Percentiles rank a stretch among this genome's conserved stretches.
phyloP scores from a whole-genome alignment of 495 filamentous ascomycete species.

The Antarctomyces pellizariae region DNA sequence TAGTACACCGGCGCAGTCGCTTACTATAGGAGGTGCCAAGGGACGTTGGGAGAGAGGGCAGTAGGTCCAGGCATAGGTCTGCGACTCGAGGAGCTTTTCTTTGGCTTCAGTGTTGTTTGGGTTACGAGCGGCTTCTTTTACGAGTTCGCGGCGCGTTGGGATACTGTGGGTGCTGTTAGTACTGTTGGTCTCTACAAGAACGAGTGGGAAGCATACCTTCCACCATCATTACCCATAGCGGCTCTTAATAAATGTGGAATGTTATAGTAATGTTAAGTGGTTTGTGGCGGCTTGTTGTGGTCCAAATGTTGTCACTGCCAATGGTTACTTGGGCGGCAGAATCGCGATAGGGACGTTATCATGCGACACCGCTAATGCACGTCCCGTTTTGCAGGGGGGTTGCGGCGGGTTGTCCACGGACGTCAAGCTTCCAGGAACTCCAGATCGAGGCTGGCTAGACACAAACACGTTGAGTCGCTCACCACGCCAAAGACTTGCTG shows the following conservation, averaged over 20 bases:
- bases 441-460: no score
- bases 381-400: no score
- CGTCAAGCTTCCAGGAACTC: no score
- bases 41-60: constrained; percentile 67
- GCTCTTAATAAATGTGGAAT: background rate
- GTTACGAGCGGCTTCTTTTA: constrained; percentile 61
- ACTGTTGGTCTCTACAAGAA: background rate
- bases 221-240: constrained; percentile 87
- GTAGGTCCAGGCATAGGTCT: constrained; percentile 62
- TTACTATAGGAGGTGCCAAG: constrained; percentile 52
- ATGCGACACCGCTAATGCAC: background rate
- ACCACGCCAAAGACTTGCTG: no score
- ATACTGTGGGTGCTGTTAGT: constrained; percentile 27
- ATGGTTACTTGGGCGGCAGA: background rate
- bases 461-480: no score
- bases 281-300: no score
- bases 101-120: constrained; percentile 79
- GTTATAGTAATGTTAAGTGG: constrained; percentile 1
- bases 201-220: constrained; percentile 26
- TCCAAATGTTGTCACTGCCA: background rate
- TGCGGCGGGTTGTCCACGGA: no score
- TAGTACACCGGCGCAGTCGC: constrained; percentile 61
- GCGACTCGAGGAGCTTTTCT: constrained; percentile 60
- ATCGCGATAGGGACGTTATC: constrained; percentile 4
- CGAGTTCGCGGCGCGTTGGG: constrained; percentile 83